Evolutionary conservation across 2,329 filamentous ascomycete species (phyloP).

Genomic region (Beauveria scarabaeidicola): DNA sequence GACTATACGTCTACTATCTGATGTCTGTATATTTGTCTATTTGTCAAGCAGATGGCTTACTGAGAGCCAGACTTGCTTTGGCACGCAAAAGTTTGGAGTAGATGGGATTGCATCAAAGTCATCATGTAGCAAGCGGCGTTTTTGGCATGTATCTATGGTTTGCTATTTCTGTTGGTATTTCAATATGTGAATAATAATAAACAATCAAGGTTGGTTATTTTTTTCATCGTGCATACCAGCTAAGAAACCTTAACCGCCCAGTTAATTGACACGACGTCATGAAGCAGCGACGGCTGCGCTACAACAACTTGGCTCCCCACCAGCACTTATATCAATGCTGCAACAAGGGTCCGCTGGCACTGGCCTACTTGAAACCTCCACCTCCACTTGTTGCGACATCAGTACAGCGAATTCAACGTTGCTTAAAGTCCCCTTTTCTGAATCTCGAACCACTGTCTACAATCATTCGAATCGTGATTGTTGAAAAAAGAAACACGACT

Average conservation of each 20-base stretch:
- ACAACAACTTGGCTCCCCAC: neutral
- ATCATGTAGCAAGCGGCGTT: slow-evolving; percentile 13
- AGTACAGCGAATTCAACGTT: neutral
- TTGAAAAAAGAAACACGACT: too few species aligned
- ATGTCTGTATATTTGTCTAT: neutral
- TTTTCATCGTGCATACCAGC: neutral
- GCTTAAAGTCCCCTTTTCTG: neutral
- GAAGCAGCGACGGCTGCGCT: neutral
- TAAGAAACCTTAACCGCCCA: neutral
- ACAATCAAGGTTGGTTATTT: neutral
- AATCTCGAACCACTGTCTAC: neutral
- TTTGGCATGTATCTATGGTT: slow-evolving; percentile 6
- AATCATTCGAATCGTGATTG: neutral
- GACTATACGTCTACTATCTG: neutral
- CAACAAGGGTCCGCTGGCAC: neutral
- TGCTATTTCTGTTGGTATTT: slow-evolving; percentile 4
- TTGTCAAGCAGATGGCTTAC: neutral
- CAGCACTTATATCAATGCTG: neutral
- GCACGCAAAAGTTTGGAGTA: neutral
- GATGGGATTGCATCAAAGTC: neutral
- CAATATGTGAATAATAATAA: slow-evolving; percentile 9
- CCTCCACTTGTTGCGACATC: neutral
- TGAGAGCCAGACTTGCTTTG: neutral
- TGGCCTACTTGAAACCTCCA: slow-evolving; percentile 9
- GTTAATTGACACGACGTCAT: slow-evolving; percentile 5